Base-by-base conservation (phyloP, 805 yeast species). In the Candida broadrunensis region DNA sequence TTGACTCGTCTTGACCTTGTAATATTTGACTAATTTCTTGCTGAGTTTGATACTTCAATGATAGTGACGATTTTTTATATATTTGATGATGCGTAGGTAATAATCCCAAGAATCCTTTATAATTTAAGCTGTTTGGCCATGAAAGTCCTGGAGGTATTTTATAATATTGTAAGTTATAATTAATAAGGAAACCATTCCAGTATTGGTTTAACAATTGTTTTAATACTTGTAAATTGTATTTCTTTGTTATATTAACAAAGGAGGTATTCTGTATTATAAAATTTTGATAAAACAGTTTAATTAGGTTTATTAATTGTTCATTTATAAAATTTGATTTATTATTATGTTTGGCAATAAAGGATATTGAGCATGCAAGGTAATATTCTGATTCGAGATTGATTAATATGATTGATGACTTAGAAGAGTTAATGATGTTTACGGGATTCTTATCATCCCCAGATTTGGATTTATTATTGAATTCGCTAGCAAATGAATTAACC, bases 91-190 rank as follows among this genome's bases (percentile, higher is more conserved):
- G 9, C 9, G 24, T 7, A 3, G 34, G 56, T 6, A 65, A 40
- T 33, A 64, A 47, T 2, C 68, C 70, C 21, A 69, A 49, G 30
- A 67, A 58, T 4, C 75, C 75, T 29, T 47, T 49, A 43, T 59
- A 58, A 45, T 67, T 68, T 30, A 66, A 41, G 16, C 52, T 44
- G 35, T 65, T 63, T 23, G 67, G 63, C 75, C 75, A 70, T 14
- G 39, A 41, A n/a, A 63, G 46, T 15, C 43, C 49, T 1, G 47
- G 52, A 33, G 55, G 64, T 43, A 46, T 47, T 38, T 34, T 48
- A 43, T 38, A 50, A 19, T 39, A 46, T 37, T 44, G 58, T 5
- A 35, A 26, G 43, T 68, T 66, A 42, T 52, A 65, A 29, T 44
- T 50, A 1, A 27, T 19, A 17, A 62, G 18, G 37, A 67, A 67